Percentiles rank a stretch among this genome's conserved stretches.
Evolutionary conservation across 768 basidiomycete genomes (phyloP).

Genomic region (Leucocoprinus leucothites): DNA sequence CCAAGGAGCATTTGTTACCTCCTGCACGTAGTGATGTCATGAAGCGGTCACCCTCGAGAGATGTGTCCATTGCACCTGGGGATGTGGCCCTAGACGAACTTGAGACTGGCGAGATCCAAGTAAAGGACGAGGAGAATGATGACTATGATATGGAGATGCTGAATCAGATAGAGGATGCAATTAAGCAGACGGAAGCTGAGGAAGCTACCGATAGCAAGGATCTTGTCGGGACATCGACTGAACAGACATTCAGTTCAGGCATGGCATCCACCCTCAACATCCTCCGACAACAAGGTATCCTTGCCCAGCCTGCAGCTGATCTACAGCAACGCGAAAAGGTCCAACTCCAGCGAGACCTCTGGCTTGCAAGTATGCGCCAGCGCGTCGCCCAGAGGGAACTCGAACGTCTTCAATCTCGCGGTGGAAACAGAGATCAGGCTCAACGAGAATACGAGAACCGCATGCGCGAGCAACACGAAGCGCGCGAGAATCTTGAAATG

Average conservation of each 20-base stretch:
- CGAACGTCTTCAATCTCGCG: slow-evolving; percentile 73
- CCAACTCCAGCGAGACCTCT: slow-evolving; percentile 83
- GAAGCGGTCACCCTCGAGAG: slow-evolving; percentile 39
- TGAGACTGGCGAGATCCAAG: slow-evolving; percentile 76
- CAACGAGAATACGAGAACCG: slow-evolving; percentile 95
- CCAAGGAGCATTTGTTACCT: slow-evolving; percentile 27
- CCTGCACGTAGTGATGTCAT: not conserved
- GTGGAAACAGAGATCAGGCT: slow-evolving; percentile 86
- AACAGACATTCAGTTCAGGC: slow-evolving; percentile 79
- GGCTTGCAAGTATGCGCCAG: slow-evolving; percentile 84
- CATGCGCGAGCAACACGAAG: slow-evolving; percentile 87
- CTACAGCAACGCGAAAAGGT: slow-evolving; percentile 73
- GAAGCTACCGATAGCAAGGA: slow-evolving; percentile 26
- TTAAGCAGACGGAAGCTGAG: slow-evolving; percentile 62
- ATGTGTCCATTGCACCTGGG: slow-evolving; percentile 53
- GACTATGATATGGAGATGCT: slow-evolving; percentile 73
- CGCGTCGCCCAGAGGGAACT: slow-evolving; percentile 76
- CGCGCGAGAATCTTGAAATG: slow-evolving; percentile 71
- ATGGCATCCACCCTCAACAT: slow-evolving; percentile 88
- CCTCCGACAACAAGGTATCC: slow-evolving; percentile 87
- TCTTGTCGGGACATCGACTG: slow-evolving; percentile 62
- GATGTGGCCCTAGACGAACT: slow-evolving; percentile 71
- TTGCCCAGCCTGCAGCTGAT: slow-evolving; percentile 63
- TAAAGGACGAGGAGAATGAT: slow-evolving; percentile 78
- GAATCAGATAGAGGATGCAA: slow-evolving; percentile 67